phyloP scores from a whole-genome alignment of 2,329 filamentous ascomycete genomes.

The Epicoccum sorghinum region DNA sequence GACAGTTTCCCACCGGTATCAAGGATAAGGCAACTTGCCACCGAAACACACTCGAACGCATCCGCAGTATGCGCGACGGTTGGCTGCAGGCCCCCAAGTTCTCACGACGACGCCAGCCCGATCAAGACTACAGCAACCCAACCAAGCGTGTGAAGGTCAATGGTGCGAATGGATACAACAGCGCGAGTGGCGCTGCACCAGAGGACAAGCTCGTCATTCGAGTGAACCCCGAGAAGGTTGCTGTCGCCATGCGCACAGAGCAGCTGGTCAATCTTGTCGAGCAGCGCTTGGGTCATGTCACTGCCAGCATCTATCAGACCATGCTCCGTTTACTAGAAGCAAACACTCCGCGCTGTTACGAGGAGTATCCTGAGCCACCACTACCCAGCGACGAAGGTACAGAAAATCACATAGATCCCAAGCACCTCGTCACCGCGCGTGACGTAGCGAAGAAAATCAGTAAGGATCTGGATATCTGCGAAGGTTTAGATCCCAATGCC shows the following conservation, averaged over 20 bases:
- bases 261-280: conserved; percentile 75
- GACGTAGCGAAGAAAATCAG: conserved; percentile 52
- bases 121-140: conserved; percentile 25
- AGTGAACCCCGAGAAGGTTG: conserved; percentile 84
- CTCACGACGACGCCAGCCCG: conserved; percentile 28
- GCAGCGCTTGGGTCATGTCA: conserved; percentile 72
- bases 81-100: conserved; percentile 40
- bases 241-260: conserved; percentile 80
- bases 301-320: conserved; percentile 77
- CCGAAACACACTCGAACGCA: conserved; percentile 62
- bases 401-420: conserved; percentile 39
- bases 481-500: conserved; percentile 43
- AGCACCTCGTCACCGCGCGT: conserved; percentile 47
- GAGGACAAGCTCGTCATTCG: conserved; percentile 76
- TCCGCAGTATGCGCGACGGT: conserved; percentile 56
- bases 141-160: conserved; percentile 43
- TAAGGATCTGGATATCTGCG: conserved; percentile 48
- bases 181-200: conserved; percentile 12
- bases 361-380: conserved; percentile 52
- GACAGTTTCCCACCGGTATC: conserved; percentile 62
- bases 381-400: conserved; percentile 31
- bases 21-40: conserved; percentile 71
- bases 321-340: conserved; percentile 74
- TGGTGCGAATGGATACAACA: conserved; percentile 24
- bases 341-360: conserved; percentile 70